Evolutionary conservation across 768 basidiomycete genomes (phyloP).

Genomic region (Cubamyces lactineus): DNA sequence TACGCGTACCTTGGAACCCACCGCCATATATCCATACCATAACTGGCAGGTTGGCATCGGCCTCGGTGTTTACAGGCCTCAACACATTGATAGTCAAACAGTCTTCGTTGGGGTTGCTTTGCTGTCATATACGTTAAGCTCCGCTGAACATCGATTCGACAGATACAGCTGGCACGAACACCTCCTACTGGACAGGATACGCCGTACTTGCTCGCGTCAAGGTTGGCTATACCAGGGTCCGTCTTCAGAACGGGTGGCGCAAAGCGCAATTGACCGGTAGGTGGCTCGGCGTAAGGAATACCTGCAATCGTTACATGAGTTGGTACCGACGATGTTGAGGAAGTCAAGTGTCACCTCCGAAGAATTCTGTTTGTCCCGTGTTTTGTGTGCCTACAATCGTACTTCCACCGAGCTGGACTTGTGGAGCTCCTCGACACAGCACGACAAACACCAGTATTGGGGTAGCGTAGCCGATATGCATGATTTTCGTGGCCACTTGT

Average conservation of each 20-base stretch:
- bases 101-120: constrained; percentile 40
- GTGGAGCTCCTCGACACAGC: constrained; percentile 1
- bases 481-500: background rate
- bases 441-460: background rate
- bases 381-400: constrained; percentile 29
- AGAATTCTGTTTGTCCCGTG: constrained; percentile 33
- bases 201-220: constrained; percentile 31
- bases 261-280: constrained; percentile 35
- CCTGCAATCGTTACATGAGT: constrained; percentile 24
- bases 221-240: constrained; percentile 8
- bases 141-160: too few relatives aligned
- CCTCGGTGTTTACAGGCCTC: constrained; percentile 39
- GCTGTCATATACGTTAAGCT: background rate
- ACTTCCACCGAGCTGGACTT: constrained; percentile 30
- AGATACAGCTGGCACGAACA: constrained; percentile 27
- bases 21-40: constrained; percentile 52
- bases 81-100: constrained; percentile 54
- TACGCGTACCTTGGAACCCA: constrained; percentile 31
- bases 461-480: background rate
- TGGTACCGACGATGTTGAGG: too few relatives aligned
- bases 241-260: constrained; percentile 30
- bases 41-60: constrained; percentile 41
- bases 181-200: constrained; percentile 35
- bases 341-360: constrained; percentile 30
- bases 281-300: constrained; percentile 41